A percentile compares a stretch with the other conserved stretches of the same genome.
Conservation (phyloP, 1,284 basidiomycete genomes). For the Cryptococcus sp. region DNA sequence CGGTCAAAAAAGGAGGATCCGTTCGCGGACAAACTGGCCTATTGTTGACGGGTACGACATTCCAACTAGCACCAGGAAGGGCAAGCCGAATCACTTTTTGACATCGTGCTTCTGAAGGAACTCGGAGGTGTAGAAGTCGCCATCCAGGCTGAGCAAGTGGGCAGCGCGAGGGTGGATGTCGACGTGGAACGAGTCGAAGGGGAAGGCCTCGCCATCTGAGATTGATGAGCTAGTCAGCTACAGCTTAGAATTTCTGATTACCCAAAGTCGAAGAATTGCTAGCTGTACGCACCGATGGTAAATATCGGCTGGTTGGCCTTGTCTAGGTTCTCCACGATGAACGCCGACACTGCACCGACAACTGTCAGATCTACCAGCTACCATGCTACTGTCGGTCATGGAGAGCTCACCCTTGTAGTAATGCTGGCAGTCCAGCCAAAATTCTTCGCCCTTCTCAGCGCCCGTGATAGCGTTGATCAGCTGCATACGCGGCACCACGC, state of each 20-base stretch:
- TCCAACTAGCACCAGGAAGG: too few relatives aligned
- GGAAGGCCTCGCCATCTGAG: conserved; percentile 80
- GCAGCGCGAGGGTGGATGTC: conserved; percentile 72
- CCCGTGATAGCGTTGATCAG: conserved; percentile 63
- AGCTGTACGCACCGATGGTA: conserved; percentile 38
- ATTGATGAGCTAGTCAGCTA: conserved; percentile 30
- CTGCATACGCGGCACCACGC: conserved; percentile 60
- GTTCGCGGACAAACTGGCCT: too few relatives aligned
- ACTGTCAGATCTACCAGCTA: neutral
- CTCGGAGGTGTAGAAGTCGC: conserved; percentile 53
- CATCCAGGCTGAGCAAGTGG: conserved; percentile 66
- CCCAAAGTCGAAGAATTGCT: neutral
- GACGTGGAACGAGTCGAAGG: conserved; percentile 76
- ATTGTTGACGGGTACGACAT: too few relatives aligned
- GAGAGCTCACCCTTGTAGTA: conserved; percentile 66
- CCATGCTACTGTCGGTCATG: neutral
- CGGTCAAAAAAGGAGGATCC: too few relatives aligned
- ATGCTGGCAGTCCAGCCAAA: conserved; percentile 64
- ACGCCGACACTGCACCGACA: conserved; percentile 53
- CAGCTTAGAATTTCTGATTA: neutral
- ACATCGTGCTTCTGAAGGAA: conserved; percentile 34
- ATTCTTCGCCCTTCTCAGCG: conserved; percentile 64
- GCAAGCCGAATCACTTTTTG: conserved; percentile 7
- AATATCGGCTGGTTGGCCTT: conserved; percentile 53
- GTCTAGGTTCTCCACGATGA: conserved; percentile 65